Evolutionary conservation across 1,284 basidiomycete genomes (phyloP), one percentile per base, ranked within the genome.

Genomic region (Lentinula novae-zelandiae): DNA sequence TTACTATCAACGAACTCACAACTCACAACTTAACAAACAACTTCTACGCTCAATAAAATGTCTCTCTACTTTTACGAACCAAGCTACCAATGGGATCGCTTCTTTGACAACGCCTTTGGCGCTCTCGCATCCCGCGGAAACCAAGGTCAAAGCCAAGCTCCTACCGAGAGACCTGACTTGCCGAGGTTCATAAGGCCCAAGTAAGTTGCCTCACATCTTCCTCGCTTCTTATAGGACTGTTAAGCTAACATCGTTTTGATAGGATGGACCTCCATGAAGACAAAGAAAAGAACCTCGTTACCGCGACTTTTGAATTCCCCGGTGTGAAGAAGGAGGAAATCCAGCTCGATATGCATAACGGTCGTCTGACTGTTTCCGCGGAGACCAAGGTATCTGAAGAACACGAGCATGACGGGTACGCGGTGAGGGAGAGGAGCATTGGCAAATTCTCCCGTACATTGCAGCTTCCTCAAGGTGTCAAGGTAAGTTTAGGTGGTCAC

Each of bases 31-130:
- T 8, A 42, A 55, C 34, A 53, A 17, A 9, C 2, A 10, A 46
- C 42, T 61, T 42, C 31, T 50, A 61, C 34, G 5, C 34, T 44
- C 39, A 12, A 31, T 10, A 36, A 49, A 38, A 49, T 58, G 57
- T 58, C 57, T 58, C 52, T 66, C 44, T 66, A 63, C 60, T 63
- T 55, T 58, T 65, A 66, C 64, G 62, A 63, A 38, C 64, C 64
- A 17, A 53, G 54, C 9, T 63, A 63, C 33, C 60, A 63, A 52
- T 63, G 51, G n/a, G 62, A 65, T 52, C 64, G 64, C 51, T 58
- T 66, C 64, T 61, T 66, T 50, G 62, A 65, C 53, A 60, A 63
- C 13, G 52, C 59, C 1, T 58, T 60, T 39, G 50, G 34, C 44
- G 13, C 49, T 44, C 51, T 52, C 3, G 17, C 40, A 12, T 51